Percentiles rank a stretch among this genome's conserved stretches.
These are phyloP conservation scores for Penicillium angulare DNA, from an alignment of 495 filamentous ascomycete species.

Conservation along the genomic window DNA sequence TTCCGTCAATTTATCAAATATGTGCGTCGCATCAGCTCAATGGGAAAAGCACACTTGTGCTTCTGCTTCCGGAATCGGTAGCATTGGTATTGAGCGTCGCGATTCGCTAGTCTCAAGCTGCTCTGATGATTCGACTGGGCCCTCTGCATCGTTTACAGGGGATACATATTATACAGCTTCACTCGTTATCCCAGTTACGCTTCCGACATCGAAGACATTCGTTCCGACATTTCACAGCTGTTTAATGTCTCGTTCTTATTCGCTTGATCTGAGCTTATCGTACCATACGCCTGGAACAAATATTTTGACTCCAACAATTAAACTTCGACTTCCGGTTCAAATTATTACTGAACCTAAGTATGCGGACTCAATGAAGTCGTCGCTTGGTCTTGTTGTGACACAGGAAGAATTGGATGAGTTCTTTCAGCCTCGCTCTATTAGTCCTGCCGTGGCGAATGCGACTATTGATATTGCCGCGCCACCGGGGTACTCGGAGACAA, in stretches of 20 bases:
- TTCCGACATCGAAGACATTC: slow-evolving; percentile 70
- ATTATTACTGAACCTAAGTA: slow-evolving; percentile 44
- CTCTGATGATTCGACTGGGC: slow-evolving; percentile 30
- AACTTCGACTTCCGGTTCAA: slow-evolving; percentile 75
- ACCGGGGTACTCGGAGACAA: slow-evolving; percentile 20
- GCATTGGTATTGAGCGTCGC: slow-evolving; percentile 47
- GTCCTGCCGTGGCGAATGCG: slow-evolving; percentile 8
- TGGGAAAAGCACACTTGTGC: slow-evolving; percentile 66
- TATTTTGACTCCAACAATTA: slow-evolving; percentile 52
- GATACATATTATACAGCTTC: slow-evolving; percentile 62
- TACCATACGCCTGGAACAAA: slow-evolving; percentile 58
- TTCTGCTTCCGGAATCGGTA: too few species aligned
- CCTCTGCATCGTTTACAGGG: slow-evolving; percentile 42
- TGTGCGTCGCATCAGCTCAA: slow-evolving; percentile 59
- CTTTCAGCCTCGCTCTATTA: slow-evolving; percentile 37
- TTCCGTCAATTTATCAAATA: slow-evolving; percentile 58
- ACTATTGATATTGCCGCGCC: slow-evolving; percentile 18
- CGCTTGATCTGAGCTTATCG: slow-evolving; percentile 64
- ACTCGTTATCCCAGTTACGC: slow-evolving; percentile 69
- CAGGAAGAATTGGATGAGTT: slow-evolving; percentile 40
- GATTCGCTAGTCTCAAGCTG: slow-evolving; percentile 55
- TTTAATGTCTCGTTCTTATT: slow-evolving; percentile 76
- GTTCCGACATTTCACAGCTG: slow-evolving; percentile 90
- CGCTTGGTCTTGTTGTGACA: slow-evolving; percentile 24
- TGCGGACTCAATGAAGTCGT: slow-evolving; percentile 16